phyloP scores from a whole-genome alignment of 108 stramenopile species.

The Nitzschia sp. region DNA sequence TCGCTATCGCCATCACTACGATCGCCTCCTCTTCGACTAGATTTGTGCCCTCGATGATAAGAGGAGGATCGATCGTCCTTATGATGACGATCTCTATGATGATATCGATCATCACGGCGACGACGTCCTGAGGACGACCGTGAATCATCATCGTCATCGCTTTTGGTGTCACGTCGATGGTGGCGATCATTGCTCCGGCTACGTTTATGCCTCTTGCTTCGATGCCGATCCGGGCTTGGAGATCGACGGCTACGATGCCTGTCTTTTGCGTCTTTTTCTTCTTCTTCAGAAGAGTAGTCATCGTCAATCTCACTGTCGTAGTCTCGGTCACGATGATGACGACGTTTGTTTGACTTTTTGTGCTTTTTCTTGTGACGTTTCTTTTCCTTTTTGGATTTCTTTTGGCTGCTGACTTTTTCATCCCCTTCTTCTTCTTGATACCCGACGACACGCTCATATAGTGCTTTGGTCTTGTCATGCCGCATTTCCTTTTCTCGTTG shows the following conservation, averaged over 20 bases:
- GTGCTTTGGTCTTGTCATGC: constrained; percentile 54
- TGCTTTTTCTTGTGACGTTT: constrained; percentile 26
- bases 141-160: constrained; percentile 7
- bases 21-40: background rate
- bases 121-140: no score
- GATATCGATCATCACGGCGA: background rate
- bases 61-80: background rate
- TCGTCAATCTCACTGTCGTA: constrained; percentile 16
- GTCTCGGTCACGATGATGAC: constrained; percentile 25
- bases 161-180: background rate
- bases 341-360: constrained; percentile 26
- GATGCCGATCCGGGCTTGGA: background rate
- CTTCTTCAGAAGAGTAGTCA: background rate
- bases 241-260: constrained; percentile 2
- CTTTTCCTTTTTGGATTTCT: constrained; percentile 24
- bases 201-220: constrained; percentile 6
- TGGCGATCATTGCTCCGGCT: constrained; percentile 9
- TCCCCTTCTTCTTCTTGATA: constrained; percentile 7
- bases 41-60: background rate
- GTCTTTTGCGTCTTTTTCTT: background rate
- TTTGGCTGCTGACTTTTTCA: background rate
- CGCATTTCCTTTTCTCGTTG: constrained; percentile 48
- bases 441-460: constrained; percentile 68
- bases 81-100: background rate
- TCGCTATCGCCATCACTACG: background rate